Evolutionary conservation across 1,139 yeast species (phyloP).

Genomic region (Yamadazyma pseudoaaseri): DNA sequence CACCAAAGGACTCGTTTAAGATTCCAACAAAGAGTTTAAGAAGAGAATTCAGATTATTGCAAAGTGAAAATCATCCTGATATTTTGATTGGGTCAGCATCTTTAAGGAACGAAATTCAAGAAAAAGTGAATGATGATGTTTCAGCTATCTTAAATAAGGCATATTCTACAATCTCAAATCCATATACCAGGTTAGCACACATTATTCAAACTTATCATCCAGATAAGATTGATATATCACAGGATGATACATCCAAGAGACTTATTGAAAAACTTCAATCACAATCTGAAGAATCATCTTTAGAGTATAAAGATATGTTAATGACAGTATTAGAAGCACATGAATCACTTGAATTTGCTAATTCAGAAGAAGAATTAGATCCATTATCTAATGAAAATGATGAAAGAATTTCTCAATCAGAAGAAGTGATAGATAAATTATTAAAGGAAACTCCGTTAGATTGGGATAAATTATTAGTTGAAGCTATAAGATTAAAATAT

Average conservation of each 20-base stretch:
- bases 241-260: conserved; percentile 38
- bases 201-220: conserved; percentile 37
- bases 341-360: conserved; percentile 68
- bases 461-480: conserved; percentile 58
- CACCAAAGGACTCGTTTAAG: conserved; percentile 61
- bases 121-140: conserved; percentile 25
- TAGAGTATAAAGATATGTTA: conserved; percentile 56
- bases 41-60: conserved; percentile 71
- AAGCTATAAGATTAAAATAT: conserved; percentile 74
- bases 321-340: conserved; percentile 81
- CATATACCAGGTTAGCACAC: conserved; percentile 58
- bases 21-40: conserved; percentile 57
- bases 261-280: conserved; percentile 35
- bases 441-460: conserved; percentile 36
- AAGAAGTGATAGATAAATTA: conserved; percentile 27
- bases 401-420: conserved; percentile 45
- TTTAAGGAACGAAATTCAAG: conserved; percentile 13
- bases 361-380: conserved; percentile 54
- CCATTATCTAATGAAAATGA: conserved; percentile 56
- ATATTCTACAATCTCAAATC: conserved; percentile 65
- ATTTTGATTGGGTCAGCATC: conserved; percentile 34
- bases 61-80: conserved; percentile 83
- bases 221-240: conserved; percentile 37
- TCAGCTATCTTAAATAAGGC: conserved; percentile 72
- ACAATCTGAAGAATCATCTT: conserved; percentile 26